Percentiles rank a stretch among this genome's conserved stretches.
Evolutionary conservation across 805 yeast genomes (phyloP).

Genomic region (Starmerella sp.): DNA sequence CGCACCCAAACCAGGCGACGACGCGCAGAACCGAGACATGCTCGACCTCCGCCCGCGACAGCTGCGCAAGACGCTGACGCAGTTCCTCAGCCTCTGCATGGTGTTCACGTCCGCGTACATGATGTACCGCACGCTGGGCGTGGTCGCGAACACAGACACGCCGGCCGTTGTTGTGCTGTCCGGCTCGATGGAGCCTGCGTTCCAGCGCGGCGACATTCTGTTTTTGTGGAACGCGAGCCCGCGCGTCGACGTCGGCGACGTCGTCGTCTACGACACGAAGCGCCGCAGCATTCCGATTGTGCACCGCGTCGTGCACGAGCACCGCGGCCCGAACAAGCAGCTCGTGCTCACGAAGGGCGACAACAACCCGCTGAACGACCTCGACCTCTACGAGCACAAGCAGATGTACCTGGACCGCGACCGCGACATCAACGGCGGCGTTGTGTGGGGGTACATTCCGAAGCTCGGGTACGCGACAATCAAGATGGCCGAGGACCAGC

Average conservation of each 20-base stretch:
- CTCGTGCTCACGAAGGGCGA: slow-evolving; percentile 88
- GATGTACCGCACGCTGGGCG: slow-evolving; percentile 75
- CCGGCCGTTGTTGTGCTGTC: slow-evolving; percentile 95
- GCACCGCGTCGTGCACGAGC: slow-evolving; percentile 85
- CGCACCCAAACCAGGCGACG: background rate
- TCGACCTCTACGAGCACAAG: slow-evolving; percentile 66
- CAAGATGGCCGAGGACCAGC: slow-evolving; percentile 75
- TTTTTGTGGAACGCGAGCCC: slow-evolving; percentile 79
- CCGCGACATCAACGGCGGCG: slow-evolving; percentile 69
- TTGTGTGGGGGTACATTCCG: slow-evolving; percentile 84
- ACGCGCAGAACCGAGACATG: background rate
- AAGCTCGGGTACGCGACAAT: slow-evolving; percentile 84
- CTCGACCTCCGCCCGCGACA: slow-evolving; percentile 17
- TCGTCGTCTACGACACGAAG: slow-evolving; percentile 80
- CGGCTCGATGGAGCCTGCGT: slow-evolving; percentile 99
- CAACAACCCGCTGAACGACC: slow-evolving; percentile 84
- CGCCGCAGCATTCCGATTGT: slow-evolving; percentile 88
- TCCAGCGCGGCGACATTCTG: slow-evolving; percentile 91
- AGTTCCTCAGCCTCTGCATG: slow-evolving; percentile 60
- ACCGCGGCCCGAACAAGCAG: slow-evolving; percentile 45
- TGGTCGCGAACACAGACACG: slow-evolving; percentile 70
- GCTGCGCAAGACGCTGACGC: slow-evolving; percentile 30
- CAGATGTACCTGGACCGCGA: slow-evolving; percentile 68
- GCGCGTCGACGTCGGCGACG: slow-evolving; percentile 67
- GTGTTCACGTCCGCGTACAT: slow-evolving; percentile 82